Base-by-base conservation (phyloP, 2,329 filamentous ascomycete genomes). In the Phyllosticta citrichinensis region DNA sequence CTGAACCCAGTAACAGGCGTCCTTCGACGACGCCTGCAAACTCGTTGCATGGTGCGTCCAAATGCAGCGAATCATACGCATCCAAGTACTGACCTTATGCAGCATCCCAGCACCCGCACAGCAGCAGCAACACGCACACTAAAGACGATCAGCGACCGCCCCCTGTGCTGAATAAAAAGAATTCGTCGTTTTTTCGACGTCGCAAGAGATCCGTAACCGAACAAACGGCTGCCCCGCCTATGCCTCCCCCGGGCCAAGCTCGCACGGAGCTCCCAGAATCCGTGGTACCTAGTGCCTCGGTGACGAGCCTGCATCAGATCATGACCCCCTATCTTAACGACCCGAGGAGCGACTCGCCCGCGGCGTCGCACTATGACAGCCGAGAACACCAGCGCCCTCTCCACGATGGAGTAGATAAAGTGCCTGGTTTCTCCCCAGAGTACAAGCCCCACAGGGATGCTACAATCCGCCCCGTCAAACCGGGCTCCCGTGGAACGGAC, bases 121-220 rank as follows among this genome's bases (percentile, higher is more conserved):
- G 40, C 22, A 47, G 40, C 22, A 22, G 22, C 40, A 47, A 47
- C 40, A 47, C 40, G 40, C 40, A n/a, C 40, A 14, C 17, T 14
- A 47, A n/a, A n/a, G 40, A 47, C 14, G 40, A 47, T 14, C 40
- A 47, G 17, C 40, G 40, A 1, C 40, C 40, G n/a, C 14, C 40
- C 40, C 40, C 40, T 47, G 40, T 70, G 3, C 77, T 97, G 57
- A 88, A 89, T 68, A 97, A 97, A 79, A 97, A 97, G 74, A 84
- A 90, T 3, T 95, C 93, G 0, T 93, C 91, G 0, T 97, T 99
- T 76, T 97, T 97, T 77, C 84, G 94, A 64, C 83, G 94, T 63
- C 84, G 92, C 64, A 97, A 97, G 82, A 95, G 93, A 81, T 96
- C 92, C 5, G 75, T 91, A 35, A 83, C 85, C 14, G 91, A 95